phyloP scores from a whole-genome alignment of 495 filamentous ascomycete genomes.

The Penicillium paradoxum region DNA sequence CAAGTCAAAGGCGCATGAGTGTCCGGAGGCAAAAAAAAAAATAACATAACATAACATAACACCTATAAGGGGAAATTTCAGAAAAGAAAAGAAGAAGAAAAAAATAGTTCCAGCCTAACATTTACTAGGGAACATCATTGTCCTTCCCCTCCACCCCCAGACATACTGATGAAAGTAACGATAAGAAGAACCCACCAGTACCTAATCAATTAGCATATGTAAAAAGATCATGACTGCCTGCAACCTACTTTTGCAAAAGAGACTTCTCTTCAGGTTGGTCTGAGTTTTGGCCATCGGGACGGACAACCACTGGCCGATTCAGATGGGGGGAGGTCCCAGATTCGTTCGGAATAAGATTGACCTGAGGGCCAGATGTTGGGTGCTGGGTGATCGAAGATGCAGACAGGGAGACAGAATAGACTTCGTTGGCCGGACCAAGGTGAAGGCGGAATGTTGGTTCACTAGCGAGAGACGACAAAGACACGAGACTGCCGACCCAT shows the following conservation, averaged over 20 bases:
- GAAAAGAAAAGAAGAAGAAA: not conserved
- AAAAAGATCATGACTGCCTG: not conserved
- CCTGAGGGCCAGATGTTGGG: constrained; percentile 5
- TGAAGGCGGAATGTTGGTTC: constrained; percentile 35
- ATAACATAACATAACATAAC: no score
- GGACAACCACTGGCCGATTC: constrained; percentile 39
- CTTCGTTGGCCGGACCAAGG: constrained; percentile 28
- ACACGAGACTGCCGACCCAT: constrained; percentile 40
- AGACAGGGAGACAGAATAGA: constrained; percentile 35
- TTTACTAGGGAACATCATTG: constrained; percentile 14
- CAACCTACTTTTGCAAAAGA: constrained; percentile 45
- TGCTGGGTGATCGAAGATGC: constrained; percentile 5
- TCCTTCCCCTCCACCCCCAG: constrained; percentile 38
- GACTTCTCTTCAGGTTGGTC: constrained; percentile 39
- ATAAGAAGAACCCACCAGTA: constrained; percentile 49
- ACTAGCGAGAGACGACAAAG: constrained; percentile 25
- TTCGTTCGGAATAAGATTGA: constrained; percentile 28
- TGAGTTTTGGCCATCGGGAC: constrained; percentile 34
- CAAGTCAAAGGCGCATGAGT: no score
- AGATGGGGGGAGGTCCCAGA: constrained; percentile 35
- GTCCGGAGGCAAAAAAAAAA: no score
- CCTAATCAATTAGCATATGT: constrained; percentile 7
- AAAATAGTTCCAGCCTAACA: not conserved
- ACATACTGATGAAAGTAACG: constrained; percentile 38
- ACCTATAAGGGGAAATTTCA: no score